A percentile compares a stretch with the other conserved stretches of the same genome.
Evolutionary conservation across 192 early-diverging fungal genomes (phyloP).

Genomic region (Lunasporangiospora selenospora): DNA sequence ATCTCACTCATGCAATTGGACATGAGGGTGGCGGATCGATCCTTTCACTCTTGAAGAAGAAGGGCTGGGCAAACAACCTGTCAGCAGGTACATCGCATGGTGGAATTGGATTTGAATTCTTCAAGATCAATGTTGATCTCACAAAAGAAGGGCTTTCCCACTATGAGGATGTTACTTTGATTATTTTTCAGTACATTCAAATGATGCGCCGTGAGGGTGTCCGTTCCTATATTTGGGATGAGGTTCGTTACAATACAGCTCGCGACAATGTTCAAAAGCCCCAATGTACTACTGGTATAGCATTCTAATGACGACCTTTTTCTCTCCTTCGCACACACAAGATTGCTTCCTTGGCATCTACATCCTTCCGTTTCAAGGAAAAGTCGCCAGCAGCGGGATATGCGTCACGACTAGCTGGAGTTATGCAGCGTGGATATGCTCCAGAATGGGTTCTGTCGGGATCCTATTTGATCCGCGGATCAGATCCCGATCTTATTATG

Average conservation of each 20-base stretch:
- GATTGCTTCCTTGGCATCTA: constrained; percentile 52
- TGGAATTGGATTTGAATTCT: constrained; percentile 78
- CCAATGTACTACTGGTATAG: too few species aligned
- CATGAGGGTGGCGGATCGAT: constrained; percentile 92
- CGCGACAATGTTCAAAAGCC: too few species aligned
- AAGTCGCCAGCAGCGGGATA: constrained; percentile 72
- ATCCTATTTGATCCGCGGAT: constrained; percentile 66
- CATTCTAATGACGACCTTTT: too few species aligned
- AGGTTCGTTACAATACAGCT: constrained; percentile 67
- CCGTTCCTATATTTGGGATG: constrained; percentile 83
- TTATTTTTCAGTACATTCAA: constrained; percentile 89
- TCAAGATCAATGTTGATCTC: constrained; percentile 83
- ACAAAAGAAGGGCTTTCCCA: constrained; percentile 82
- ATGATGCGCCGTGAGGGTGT: constrained; percentile 77
- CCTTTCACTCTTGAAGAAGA: constrained; percentile 82
- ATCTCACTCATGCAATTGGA: constrained; percentile 89
- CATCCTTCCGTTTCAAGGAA: constrained; percentile 78
- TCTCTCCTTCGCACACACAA: too few species aligned
- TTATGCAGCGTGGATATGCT: constrained; percentile 82
- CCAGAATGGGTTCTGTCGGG: constrained; percentile 73
- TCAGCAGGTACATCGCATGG: constrained; percentile 69
- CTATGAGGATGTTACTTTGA: constrained; percentile 80
- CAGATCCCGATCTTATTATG: constrained; percentile 68
- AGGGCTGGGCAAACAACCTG: constrained; percentile 89
- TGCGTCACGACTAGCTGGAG: constrained; percentile 70